Evolutionary conservation across 192 early-diverging fungal genomes (phyloP).

Genomic region (Gamsiella multidivaricata): DNA sequence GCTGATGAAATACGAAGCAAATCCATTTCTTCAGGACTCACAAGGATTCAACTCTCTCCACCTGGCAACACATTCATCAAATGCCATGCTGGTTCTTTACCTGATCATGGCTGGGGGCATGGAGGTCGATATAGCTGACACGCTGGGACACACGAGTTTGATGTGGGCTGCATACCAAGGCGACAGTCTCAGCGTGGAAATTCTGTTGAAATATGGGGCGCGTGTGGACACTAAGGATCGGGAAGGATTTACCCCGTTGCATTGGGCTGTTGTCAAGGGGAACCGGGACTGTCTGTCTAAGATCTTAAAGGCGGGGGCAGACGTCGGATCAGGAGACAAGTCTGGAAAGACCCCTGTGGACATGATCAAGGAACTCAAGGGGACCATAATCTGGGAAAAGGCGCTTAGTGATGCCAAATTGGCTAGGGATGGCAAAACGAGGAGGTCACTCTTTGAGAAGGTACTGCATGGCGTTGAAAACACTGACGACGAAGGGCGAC

Average conservation of each 20-base stretch:
- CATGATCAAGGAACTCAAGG: conserved; percentile 76
- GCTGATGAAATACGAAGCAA: conserved; percentile 82
- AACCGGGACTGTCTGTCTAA: conserved; percentile 65
- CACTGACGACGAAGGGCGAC: no score
- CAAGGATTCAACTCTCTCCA: conserved; percentile 93
- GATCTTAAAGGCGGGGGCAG: conserved; percentile 81
- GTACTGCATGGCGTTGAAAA: conserved; percentile 19
- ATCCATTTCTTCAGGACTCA: conserved; percentile 77
- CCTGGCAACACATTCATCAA: conserved; percentile 86
- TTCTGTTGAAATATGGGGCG: conserved; percentile 79
- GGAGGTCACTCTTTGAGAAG: conserved; percentile 50
- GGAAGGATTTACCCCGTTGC: conserved; percentile 84
- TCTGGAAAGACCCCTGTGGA: conserved; percentile 85
- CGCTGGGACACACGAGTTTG: conserved; percentile 84
- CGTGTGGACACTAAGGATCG: conserved; percentile 74
- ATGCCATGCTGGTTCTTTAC: conserved; percentile 80
- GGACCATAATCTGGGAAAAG: conserved; percentile 58
- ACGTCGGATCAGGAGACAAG: conserved; percentile 71
- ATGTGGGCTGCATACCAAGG: conserved; percentile 97
- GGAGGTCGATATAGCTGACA: conserved; percentile 80
- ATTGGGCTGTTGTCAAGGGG: conserved; percentile 87
- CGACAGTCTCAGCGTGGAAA: conserved; percentile 74
- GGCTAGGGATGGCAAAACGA: conserved; percentile 33
- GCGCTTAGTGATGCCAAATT: conserved; percentile 59
- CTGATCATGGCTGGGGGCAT: conserved; percentile 74